phyloP scores from a whole-genome alignment of 2,329 filamentous ascomycete genomes.

The Clonostachys rosea region DNA sequence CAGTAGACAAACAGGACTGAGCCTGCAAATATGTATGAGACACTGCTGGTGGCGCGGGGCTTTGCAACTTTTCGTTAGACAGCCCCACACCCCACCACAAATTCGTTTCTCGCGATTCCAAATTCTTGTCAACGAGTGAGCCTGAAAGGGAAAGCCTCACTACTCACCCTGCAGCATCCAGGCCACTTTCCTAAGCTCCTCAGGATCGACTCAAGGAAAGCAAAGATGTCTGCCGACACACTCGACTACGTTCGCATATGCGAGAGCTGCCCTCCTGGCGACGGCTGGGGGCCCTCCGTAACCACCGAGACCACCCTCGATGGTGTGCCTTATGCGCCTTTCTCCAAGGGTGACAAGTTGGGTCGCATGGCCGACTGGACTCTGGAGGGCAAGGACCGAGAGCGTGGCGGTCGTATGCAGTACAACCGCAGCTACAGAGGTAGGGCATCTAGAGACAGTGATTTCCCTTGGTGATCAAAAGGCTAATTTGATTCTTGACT shows the following conservation, averaged over 20 bases:
- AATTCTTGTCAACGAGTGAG: slow-evolving; percentile 7
- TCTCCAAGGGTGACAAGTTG: slow-evolving; percentile 97
- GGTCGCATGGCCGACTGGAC: slow-evolving; percentile 99
- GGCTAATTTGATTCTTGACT: neutral
- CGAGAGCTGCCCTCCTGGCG: slow-evolving; percentile 66
- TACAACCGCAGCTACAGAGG: slow-evolving; percentile 94
- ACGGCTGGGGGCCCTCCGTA: slow-evolving; percentile 83
- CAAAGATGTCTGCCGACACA: slow-evolving; percentile 42
- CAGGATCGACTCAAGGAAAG: slow-evolving; percentile 1
- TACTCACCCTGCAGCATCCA: neutral
- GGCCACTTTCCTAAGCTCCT: slow-evolving; percentile 5
- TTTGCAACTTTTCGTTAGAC: slow-evolving; percentile 16
- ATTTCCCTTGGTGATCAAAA: neutral
- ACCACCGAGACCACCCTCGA: slow-evolving; percentile 84
- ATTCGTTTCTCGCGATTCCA: slow-evolving; percentile 19
- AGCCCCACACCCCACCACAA: slow-evolving; percentile 33
- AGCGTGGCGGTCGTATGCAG: slow-evolving; percentile 74
- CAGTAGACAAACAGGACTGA: no score
- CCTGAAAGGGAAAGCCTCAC: neutral
- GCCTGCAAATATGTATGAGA: no score
- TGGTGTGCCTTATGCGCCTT: slow-evolving; percentile 95
- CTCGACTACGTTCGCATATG: slow-evolving; percentile 60
- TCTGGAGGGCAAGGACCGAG: slow-evolving; percentile 79
- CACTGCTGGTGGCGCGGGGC: slow-evolving; percentile 14
- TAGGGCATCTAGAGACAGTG: slow-evolving; percentile 28